These are phyloP conservation scores for Tetracladium setigerum DNA, from an alignment of 495 filamentous ascomycete species.

Conservation along the genomic window DNA sequence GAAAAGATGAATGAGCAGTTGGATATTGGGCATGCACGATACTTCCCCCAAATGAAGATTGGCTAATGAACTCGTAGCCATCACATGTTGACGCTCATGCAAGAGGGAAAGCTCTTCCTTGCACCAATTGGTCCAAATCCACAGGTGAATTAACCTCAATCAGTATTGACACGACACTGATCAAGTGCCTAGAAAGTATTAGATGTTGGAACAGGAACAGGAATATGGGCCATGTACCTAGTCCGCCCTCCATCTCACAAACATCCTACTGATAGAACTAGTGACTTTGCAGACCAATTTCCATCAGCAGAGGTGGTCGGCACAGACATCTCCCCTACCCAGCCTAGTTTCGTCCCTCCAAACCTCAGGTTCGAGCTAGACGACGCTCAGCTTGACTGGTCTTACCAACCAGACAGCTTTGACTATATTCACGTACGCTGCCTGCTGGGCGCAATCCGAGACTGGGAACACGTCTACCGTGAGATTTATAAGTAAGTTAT, in stretches of 20 bases:
- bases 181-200: conserved; percentile 58
- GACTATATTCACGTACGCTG: conserved; percentile 51
- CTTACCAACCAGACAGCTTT: conserved; percentile 24
- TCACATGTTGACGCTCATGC: conserved; percentile 35
- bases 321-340: conserved; percentile 41
- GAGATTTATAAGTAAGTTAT: conserved; percentile 14
- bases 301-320: conserved; percentile 28
- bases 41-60: too few relatives aligned
- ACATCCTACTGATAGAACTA: conserved; percentile 4
- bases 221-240: conserved; percentile 35
- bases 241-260: neutral
- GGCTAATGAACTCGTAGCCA: neutral
- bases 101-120: conserved; percentile 50
- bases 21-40: too few relatives aligned
- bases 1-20: conserved; percentile 9
- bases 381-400: conserved; percentile 38
- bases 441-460: conserved; percentile 39
- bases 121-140: conserved; percentile 49
- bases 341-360: conserved; percentile 32
- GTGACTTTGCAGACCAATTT: conserved; percentile 32
- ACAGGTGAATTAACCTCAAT: conserved; percentile 7
- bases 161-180: too few relatives aligned
- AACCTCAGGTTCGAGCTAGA: conserved; percentile 47
- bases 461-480: conserved; percentile 39
- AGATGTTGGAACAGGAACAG: conserved; percentile 60